Base-by-base conservation (phyloP, 2,329 filamentous ascomycete genomes). In the Sporothrix dimorphospora region DNA sequence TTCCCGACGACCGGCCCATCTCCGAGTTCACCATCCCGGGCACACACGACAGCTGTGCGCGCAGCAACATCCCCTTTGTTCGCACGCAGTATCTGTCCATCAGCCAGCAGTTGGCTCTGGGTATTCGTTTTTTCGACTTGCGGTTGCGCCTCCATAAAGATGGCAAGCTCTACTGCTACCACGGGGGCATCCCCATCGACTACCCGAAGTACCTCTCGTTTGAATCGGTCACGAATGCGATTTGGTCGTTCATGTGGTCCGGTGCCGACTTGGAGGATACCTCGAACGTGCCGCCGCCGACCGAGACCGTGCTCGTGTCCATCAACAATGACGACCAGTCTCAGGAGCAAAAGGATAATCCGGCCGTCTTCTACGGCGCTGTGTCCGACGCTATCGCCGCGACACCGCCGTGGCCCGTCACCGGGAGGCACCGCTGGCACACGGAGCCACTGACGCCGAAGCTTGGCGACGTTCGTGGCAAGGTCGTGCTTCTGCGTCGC, bases 61-160 rank as follows among this genome's bases (percentile, higher is more conserved):
- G 78, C 63, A 78, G 76, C 72, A 77, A 75, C 61, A 76, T 79
- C 11, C 91, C 91, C 0, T 92, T 90, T 9, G 91, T 93, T n/a
- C 87, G 91, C 53, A 93, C 91, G 75, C 91, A 93, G 80, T 87
- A 89, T 49, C 87, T 91, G 21, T 84, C 85, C 40, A 85, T 90
- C 0, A 80, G 81, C 59, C 86, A 88, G 73, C 91, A 93, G 78
- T 84, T 93, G n/a, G 83, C 86, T 24, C 89, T 92, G 74, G 91
- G 91, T 2, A 86, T 93, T 57, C 89, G 91, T 47, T 93, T 93
- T 82, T 87, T 93, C 75, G 91, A 93, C 77, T 82, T 87, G 76
- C 80, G 86, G 70, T 81, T 83, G 72, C 79, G 85, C 66, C 79
- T 83, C 63, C 74, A 79, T 73, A 74, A 76, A 53, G 73, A 77